Conservation (phyloP, 2,329 filamentous ascomycete genomes). For the Hypomyces perniciosus region DNA sequence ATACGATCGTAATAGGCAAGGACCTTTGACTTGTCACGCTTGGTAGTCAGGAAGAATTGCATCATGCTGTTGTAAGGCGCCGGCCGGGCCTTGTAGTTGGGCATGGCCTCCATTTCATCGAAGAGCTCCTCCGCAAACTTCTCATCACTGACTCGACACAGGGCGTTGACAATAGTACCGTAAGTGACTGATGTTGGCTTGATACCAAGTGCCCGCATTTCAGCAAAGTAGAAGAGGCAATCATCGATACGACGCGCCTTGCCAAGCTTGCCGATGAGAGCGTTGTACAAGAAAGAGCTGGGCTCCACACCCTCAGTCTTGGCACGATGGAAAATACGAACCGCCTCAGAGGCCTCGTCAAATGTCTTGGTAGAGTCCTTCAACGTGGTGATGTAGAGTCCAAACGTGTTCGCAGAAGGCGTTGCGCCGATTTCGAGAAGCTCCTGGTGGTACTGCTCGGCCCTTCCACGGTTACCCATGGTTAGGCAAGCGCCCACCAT, state of each 20-base stretch:
- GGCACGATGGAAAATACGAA: constrained; percentile 94
- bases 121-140: constrained; percentile 97
- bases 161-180: constrained; percentile 93
- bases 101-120: constrained; percentile 98
- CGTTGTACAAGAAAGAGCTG: constrained; percentile 96
- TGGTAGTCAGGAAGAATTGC: constrained; percentile 97
- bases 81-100: constrained; percentile 96
- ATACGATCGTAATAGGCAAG: constrained; percentile 93
- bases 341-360: constrained; percentile 91
- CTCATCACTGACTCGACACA: constrained; percentile 95
- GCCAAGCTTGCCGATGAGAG: constrained; percentile 93
- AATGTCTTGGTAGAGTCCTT: constrained; percentile 98
- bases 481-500: constrained; percentile 92
- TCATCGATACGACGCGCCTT: constrained; percentile 98
- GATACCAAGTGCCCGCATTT: constrained; percentile 90
- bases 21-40: constrained; percentile 92
- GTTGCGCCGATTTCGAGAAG: constrained; percentile 83
- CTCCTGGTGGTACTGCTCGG: constrained; percentile 85
- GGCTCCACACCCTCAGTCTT: constrained; percentile 92
- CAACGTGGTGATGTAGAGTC: constrained; percentile 97
- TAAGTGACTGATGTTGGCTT: constrained; percentile 97
- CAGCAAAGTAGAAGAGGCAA: constrained; percentile 94
- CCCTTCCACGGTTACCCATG: constrained; percentile 71
- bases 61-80: constrained; percentile 99
- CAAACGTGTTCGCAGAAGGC: constrained; percentile 95